Conservation (phyloP, 139 green algal genomes). For the Tetradesmus obliquus region DNA sequence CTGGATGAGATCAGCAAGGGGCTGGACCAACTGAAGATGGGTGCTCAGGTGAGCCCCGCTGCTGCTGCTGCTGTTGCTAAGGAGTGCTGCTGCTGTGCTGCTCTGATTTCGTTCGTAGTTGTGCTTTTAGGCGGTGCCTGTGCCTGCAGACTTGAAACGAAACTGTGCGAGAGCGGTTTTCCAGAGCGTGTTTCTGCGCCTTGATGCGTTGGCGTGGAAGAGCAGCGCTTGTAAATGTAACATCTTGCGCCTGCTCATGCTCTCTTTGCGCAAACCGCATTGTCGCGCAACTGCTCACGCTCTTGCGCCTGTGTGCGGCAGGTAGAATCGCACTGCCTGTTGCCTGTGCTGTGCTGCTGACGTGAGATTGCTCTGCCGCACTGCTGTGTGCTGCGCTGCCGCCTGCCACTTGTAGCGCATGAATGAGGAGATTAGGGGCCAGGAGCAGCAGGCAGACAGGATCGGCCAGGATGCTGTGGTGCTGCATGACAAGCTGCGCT, state of each 20-base stretch:
- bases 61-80: not conserved
- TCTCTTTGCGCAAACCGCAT: not conserved
- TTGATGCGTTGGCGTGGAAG: no score
- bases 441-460: conserved; percentile 1
- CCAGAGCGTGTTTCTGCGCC: no score
- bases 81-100: no score
- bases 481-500: conserved; percentile 13
- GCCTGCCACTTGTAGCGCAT: conserved; percentile 3
- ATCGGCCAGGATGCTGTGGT: conserved; percentile 24
- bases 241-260: no score
- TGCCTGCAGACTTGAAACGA: no score
- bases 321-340: not conserved
- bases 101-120: no score
- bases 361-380: not conserved
- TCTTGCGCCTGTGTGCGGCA: not conserved
- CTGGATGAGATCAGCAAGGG: conserved; percentile 45
- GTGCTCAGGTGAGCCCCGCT: conserved; percentile 17
- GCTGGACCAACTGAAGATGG: conserved; percentile 42
- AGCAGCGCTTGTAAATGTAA: no score
- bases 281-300: not conserved
- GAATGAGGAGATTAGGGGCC: conserved; percentile 21
- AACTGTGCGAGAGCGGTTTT: no score
- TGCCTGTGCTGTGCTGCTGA: not conserved
- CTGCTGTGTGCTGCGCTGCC: not conserved
- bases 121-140: no score